These are phyloP conservation scores for Xylaria intraflava DNA, from an alignment of 495 filamentous ascomycete genomes.

Conservation along the genomic window DNA sequence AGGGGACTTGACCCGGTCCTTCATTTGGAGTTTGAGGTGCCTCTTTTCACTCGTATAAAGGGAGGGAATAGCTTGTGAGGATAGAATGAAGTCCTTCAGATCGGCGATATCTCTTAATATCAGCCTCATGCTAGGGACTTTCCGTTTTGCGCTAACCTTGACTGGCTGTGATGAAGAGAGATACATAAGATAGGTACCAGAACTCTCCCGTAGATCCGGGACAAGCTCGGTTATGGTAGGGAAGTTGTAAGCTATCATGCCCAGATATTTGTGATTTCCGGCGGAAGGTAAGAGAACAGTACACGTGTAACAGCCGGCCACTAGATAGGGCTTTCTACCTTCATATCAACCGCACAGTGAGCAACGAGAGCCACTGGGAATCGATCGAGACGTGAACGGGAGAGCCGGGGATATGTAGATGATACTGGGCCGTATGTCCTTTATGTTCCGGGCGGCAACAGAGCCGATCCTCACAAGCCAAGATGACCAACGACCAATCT, in stretches of 20 bases:
- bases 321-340: too few species aligned
- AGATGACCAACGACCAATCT: background rate
- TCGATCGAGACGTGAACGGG: background rate
- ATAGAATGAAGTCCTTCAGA: background rate
- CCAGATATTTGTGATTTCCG: too few species aligned
- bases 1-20: background rate
- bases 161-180: background rate
- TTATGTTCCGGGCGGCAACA: background rate
- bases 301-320: too few species aligned
- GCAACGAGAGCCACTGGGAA: slow-evolving; percentile 3
- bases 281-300: too few species aligned
- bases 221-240: slow-evolving; percentile 2
- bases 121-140: background rate
- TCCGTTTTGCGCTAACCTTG: background rate
- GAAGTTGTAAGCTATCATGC: too few species aligned
- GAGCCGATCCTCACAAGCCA: slow-evolving; percentile 3
- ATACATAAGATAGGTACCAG: slow-evolving; percentile 2
- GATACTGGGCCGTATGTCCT: slow-evolving; percentile 4
- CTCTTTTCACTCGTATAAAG: background rate
- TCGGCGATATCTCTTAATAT: background rate
- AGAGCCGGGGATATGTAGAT: slow-evolving; percentile 3
- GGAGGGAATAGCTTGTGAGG: background rate
- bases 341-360: background rate
- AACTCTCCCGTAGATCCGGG: background rate
- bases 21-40: background rate